Percentiles rank a stretch among this genome's conserved stretches.
Conservation (phyloP, 129 eudicot genomes). For the Ambrosia trifida region DNA sequence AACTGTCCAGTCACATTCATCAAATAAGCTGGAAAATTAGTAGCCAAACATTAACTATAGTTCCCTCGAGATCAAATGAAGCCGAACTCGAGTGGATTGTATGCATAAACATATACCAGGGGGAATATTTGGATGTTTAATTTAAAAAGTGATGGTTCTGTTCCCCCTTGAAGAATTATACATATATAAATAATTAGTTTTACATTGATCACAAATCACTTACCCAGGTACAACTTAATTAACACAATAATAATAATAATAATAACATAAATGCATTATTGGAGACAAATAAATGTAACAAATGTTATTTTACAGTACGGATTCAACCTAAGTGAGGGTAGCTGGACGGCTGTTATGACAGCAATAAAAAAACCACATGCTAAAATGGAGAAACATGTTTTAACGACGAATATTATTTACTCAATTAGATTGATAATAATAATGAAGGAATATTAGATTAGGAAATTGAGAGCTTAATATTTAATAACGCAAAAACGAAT, state of each 20-base stretch:
- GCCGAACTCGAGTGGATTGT: conserved; percentile 1
- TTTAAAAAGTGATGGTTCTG: neutral
- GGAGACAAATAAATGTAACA: neutral
- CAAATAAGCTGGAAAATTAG: conserved; percentile 1
- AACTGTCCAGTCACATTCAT: conserved; percentile 15
- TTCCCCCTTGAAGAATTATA: neutral
- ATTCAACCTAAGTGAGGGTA: conserved; percentile 2
- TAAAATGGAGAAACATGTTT: neutral
- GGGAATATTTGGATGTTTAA: neutral
- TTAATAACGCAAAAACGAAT: neutral
- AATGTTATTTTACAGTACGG: conserved; percentile 13
- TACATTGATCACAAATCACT: neutral
- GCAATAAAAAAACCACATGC: conserved; percentile 10
- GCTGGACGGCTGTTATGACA: neutral
- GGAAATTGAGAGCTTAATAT: neutral
- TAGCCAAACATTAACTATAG: neutral
- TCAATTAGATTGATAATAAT: conserved; percentile 15
- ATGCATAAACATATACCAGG: neutral
- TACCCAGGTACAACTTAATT: conserved; percentile 3
- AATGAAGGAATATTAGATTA: neutral
- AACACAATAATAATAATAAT: neutral
- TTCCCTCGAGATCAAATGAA: neutral
- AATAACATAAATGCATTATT: conserved; percentile 10
- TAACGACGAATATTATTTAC: neutral
- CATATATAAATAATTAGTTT: neutral